Base-by-base conservation (phyloP, 1,284 basidiomycete species). In the Gymnopus androsaceus region DNA sequence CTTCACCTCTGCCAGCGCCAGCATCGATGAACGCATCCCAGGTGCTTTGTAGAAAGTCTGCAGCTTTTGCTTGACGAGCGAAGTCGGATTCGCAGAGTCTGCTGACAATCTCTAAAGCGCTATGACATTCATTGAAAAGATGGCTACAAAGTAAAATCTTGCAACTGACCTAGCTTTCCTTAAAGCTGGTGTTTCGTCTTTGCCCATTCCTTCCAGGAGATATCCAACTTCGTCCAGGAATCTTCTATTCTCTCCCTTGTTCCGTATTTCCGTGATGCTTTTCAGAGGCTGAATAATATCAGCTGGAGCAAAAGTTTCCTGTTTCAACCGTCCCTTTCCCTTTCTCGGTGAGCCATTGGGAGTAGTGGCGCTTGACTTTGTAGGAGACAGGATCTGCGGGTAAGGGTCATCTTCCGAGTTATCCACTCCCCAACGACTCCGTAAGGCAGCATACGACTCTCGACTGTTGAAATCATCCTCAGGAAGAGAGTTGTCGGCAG, bases 211-310 rank as follows among this genome's bases (percentile, higher is more conserved):
- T 67, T 92, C 90, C 54, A 91, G 86, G 3, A 92, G 70, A 69
- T 92, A 92, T 0, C 89, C 90, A 2, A 90, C 79, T 63, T 92
- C 90, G 58, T 92, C 90, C 45, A 90, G 67, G 63, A 92, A 92
- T 17, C 88, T 74, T 59, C 90, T 75, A 51, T 77, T 84, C 69
- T 92, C 88, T n/a, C 90, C 90, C 65, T 88, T 88, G 62, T 80
- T 87, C 53, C 89, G 74, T 34, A 92, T 73, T 61, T 92, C 90
- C 0, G 87, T 88, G 47, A 91, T 89, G 58, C 87, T 91, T 66
- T 87, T 88, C 47, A 92, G 65, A 51, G 89, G 86, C 63, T 90
- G 90, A 73, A 83, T 82, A 79, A 85, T 82, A 14, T 81, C 83
- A 28, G 78, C 72, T 9, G 80, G 64, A 7, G 71, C 68, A 4